These are phyloP conservation scores for Salix caprea DNA, from an alignment of 345 rosid species.

Conservation along the genomic window DNA sequence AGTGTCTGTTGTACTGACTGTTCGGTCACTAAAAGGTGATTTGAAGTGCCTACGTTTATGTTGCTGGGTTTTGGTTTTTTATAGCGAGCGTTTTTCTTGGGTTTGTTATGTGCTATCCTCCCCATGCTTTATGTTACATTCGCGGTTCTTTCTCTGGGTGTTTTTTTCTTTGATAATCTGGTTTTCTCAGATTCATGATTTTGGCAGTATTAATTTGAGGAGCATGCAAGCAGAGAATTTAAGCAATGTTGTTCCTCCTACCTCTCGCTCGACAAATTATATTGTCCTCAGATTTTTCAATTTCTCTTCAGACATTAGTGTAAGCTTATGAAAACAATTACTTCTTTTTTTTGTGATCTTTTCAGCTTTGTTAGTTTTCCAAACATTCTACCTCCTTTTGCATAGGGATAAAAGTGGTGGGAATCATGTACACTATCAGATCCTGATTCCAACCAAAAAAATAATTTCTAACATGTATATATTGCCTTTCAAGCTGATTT, in stretches of 20 bases:
- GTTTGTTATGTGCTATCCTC: neutral
- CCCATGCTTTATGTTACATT: slow-evolving; percentile 8
- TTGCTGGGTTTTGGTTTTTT: neutral
- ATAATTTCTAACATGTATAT: neutral
- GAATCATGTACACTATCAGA: neutral
- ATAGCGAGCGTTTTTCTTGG: neutral
- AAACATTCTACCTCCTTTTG: neutral
- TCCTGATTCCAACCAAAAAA: neutral
- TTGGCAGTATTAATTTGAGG: slow-evolving; percentile 97
- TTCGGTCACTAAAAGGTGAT: neutral
- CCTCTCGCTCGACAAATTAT: slow-evolving; percentile 85
- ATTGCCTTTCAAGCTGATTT: slow-evolving; percentile 6
- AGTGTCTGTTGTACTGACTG: neutral
- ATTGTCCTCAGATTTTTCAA: slow-evolving; percentile 67
- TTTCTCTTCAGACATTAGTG: slow-evolving; percentile 56
- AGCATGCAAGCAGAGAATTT: slow-evolving; percentile 87
- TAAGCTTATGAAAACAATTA: slow-evolving; percentile 42
- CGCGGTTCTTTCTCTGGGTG: slow-evolving; percentile 16
- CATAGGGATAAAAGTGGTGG: neutral
- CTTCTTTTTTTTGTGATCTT: neutral
- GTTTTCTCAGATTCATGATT: slow-evolving; percentile 72
- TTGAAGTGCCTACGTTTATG: neutral
- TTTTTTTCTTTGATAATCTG: slow-evolving; percentile 34
- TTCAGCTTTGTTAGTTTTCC: neutral
- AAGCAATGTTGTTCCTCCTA: slow-evolving; percentile 72